Evolutionary conservation across 768 basidiomycete species (phyloP).

Genomic region (Hydnomerulius pinastri): DNA sequence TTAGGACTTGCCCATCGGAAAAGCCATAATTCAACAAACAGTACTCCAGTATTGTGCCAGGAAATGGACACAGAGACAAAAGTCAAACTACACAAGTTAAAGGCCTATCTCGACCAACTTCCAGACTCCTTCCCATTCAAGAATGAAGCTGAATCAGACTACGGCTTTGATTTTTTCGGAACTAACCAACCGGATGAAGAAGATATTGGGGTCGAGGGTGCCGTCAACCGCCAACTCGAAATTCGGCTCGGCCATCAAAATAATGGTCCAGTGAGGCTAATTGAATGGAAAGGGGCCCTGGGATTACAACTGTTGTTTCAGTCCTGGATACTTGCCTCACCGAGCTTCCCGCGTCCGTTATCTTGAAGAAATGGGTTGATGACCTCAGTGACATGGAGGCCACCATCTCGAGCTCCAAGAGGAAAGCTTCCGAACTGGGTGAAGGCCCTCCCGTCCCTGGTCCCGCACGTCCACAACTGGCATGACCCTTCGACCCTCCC

Average conservation of each 20-base stretch:
- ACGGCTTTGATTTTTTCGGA: neutral
- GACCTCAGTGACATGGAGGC: conserved; percentile 10
- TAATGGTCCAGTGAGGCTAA: conserved; percentile 11
- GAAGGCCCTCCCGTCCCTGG: too few species aligned
- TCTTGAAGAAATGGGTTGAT: conserved; percentile 21
- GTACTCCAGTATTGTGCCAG: neutral
- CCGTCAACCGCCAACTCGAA: conserved; percentile 5
- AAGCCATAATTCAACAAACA: too few species aligned
- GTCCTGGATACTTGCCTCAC: conserved; percentile 9
- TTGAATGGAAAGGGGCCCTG: conserved; percentile 5
- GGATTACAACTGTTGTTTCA: conserved; percentile 2
- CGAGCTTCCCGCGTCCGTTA: neutral
- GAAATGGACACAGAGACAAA: neutral
- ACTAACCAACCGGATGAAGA: neutral
- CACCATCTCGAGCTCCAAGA: neutral
- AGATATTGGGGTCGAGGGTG: neutral
- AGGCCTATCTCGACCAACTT: neutral
- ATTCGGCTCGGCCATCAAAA: neutral
- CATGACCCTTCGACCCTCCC: too few species aligned
- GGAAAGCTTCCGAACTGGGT: neutral
- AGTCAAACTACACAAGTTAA: neutral
- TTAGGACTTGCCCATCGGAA: neutral
- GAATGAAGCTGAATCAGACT: neutral
- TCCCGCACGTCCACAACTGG: too few species aligned
- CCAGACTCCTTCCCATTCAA: neutral